These are phyloP conservation scores for Jaenimonas drosophilae DNA, from an alignment of 208 protist species.

Conservation along the genomic window DNA sequence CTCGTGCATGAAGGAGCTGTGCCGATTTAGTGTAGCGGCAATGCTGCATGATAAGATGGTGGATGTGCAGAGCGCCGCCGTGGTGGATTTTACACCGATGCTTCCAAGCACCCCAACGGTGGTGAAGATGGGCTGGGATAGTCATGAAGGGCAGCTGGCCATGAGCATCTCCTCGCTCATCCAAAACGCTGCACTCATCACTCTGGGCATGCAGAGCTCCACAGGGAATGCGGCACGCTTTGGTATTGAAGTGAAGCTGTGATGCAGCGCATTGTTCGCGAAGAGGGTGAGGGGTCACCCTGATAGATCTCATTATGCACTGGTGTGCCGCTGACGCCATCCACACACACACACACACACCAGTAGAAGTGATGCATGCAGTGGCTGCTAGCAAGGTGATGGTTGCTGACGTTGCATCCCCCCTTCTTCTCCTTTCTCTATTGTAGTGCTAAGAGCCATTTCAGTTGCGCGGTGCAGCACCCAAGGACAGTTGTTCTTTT, in stretches of 20 bases:
- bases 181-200: conserved; percentile 33
- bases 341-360: no score
- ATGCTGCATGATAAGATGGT: conserved; percentile 53
- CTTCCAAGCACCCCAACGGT: conserved; percentile 41
- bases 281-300: background rate
- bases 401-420: no score
- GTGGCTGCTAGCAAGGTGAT: no score
- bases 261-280: conserved; percentile 2
- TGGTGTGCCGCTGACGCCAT: background rate
- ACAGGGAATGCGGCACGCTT: conserved; percentile 40
- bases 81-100: conserved; percentile 47
- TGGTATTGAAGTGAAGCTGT: conserved; percentile 58
- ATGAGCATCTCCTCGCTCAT: conserved; percentile 57
- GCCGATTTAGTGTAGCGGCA: conserved; percentile 56
- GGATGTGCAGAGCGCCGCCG: conserved; percentile 51
- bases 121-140: conserved; percentile 62
- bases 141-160: conserved; percentile 35
- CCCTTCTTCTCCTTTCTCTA: no score
- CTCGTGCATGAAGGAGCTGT: conserved; percentile 26
- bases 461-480: no score
- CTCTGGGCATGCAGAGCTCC: conserved; percentile 46
- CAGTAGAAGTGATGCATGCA: no score
- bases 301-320: conserved; percentile 1
- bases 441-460: no score
- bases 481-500: no score